Evolutionary conservation across 2,329 filamentous ascomycete genomes (phyloP).

Genomic region (Septoria linicola): DNA sequence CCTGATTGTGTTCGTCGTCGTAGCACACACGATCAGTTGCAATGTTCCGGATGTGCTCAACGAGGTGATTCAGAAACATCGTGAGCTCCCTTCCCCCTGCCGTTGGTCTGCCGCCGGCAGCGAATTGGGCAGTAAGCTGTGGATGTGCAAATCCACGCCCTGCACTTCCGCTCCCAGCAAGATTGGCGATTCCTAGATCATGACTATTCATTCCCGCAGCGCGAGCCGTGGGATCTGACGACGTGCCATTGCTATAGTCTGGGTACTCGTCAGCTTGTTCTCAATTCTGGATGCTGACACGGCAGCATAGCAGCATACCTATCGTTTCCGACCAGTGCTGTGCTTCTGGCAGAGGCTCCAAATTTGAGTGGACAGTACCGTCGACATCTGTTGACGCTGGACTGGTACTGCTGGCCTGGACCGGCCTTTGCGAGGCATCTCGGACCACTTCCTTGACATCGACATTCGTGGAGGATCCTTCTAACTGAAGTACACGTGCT

Average conservation of each 20-base stretch:
- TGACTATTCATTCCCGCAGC: neutral
- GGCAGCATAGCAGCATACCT: constrained; percentile 4
- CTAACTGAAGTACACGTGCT: constrained; percentile 23
- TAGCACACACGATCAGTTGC: constrained; percentile 23
- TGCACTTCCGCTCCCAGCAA: neutral
- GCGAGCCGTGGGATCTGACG: neutral
- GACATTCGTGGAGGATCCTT: constrained; percentile 3
- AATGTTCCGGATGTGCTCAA: constrained; percentile 26
- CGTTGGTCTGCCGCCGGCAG: constrained; percentile 16
- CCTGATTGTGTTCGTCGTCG: constrained; percentile 27
- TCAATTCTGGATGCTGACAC: neutral
- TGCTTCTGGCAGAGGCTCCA: neutral
- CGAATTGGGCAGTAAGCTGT: constrained; percentile 20
- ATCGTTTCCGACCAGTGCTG: constrained; percentile 8
- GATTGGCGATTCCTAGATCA: neutral
- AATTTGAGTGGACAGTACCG: neutral
- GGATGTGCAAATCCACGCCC: constrained; percentile 9
- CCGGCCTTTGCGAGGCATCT: neutral
- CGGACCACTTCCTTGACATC: neutral
- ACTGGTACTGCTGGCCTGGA: constrained; percentile 6
- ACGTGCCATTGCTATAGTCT: neutral
- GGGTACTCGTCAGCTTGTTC: neutral
- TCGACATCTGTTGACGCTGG: constrained; percentile 10
- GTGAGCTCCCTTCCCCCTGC: constrained; percentile 24
- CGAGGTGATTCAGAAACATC: constrained; percentile 26